Evolutionary conservation across 768 basidiomycete genomes (phyloP).

Genomic region (Porpolomopsis calyptriformis): DNA sequence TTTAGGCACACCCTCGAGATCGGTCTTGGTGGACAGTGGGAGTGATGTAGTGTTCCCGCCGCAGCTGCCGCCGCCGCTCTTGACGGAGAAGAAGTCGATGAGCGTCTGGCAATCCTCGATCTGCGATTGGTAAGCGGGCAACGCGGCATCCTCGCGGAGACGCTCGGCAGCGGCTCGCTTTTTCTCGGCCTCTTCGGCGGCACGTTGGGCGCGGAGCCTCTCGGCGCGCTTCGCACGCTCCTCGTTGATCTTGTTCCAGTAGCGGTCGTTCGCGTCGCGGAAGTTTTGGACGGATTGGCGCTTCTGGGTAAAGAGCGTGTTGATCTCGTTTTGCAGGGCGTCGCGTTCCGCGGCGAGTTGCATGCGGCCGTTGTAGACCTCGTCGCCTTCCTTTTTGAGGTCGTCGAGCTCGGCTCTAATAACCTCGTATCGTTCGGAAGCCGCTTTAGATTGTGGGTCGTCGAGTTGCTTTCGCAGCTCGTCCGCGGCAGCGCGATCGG

Average conservation of each 20-base stretch:
- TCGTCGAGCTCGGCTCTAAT: slow-evolving; percentile 80
- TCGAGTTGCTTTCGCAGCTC: slow-evolving; percentile 76
- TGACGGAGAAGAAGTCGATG: slow-evolving; percentile 74
- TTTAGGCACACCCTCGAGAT: slow-evolving; percentile 60
- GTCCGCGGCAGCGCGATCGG: slow-evolving; percentile 62
- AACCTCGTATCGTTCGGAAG: slow-evolving; percentile 69
- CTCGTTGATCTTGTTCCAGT: slow-evolving; percentile 77
- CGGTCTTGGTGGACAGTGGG: slow-evolving; percentile 27
- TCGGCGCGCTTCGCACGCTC: slow-evolving; percentile 81
- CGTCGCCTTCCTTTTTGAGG: slow-evolving; percentile 79
- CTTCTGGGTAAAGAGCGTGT: slow-evolving; percentile 62
- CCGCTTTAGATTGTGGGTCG: slow-evolving; percentile 79
- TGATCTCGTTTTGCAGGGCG: slow-evolving; percentile 55
- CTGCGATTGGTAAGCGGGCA: slow-evolving; percentile 83
- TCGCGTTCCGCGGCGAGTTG: slow-evolving; percentile 87
- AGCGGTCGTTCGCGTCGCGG: slow-evolving; percentile 76
- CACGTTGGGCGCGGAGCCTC: slow-evolving; percentile 61
- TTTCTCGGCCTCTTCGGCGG: slow-evolving; percentile 68
- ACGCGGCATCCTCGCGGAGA: slow-evolving; percentile 80
- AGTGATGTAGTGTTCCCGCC: slow-evolving; percentile 38
- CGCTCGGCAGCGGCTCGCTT: slow-evolving; percentile 69
- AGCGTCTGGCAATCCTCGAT: slow-evolving; percentile 96
- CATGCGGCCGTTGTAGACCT: slow-evolving; percentile 65
- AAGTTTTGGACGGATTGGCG: slow-evolving; percentile 60
- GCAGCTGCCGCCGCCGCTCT: slow-evolving; percentile 35